Conservation (phyloP, 2,329 filamentous ascomycete genomes). For the Leptographium radiaticola region DNA sequence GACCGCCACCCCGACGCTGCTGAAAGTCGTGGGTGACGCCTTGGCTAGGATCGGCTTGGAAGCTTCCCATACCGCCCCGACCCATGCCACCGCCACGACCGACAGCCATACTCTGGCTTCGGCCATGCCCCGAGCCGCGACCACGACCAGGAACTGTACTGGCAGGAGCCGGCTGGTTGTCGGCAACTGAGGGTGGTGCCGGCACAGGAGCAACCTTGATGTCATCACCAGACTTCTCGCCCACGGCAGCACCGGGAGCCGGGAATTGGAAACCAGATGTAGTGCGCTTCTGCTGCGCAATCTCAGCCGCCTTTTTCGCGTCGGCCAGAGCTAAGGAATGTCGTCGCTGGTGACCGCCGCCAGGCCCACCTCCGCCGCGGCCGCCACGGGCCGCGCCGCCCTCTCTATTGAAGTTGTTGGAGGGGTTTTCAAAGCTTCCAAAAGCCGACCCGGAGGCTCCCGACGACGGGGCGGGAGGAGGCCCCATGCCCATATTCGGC, state of each 20-base stretch:
- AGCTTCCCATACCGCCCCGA: slow-evolving; percentile 45
- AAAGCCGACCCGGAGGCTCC: slow-evolving; percentile 70
- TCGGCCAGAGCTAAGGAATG: slow-evolving; percentile 91
- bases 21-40: slow-evolving; percentile 47
- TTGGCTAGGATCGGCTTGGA: slow-evolving; percentile 34
- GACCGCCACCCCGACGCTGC: slow-evolving; percentile 55
- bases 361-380: slow-evolving; percentile 45
- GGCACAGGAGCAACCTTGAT: slow-evolving; percentile 24
- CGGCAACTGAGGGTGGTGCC: slow-evolving; percentile 20
- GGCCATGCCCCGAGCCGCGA: slow-evolving; percentile 48
- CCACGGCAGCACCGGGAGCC: slow-evolving; percentile 48
- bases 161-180: neutral
- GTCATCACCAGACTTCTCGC: slow-evolving; percentile 44
- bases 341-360: slow-evolving; percentile 76
- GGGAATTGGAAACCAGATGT: slow-evolving; percentile 93
- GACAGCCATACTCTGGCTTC: slow-evolving; percentile 86
- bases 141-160: slow-evolving; percentile 28
- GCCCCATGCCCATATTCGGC: slow-evolving; percentile 81
- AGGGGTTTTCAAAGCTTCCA: slow-evolving; percentile 60
- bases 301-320: slow-evolving; percentile 92
- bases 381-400: slow-evolving; percentile 38
- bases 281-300: slow-evolving; percentile 92
- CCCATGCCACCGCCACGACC: slow-evolving; percentile 53
- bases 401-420: slow-evolving; percentile 45
- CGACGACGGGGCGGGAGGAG: slow-evolving; percentile 81